Conservation (phyloP, 2,329 filamentous ascomycete species). For the Pseudocercospora macadamiae region DNA sequence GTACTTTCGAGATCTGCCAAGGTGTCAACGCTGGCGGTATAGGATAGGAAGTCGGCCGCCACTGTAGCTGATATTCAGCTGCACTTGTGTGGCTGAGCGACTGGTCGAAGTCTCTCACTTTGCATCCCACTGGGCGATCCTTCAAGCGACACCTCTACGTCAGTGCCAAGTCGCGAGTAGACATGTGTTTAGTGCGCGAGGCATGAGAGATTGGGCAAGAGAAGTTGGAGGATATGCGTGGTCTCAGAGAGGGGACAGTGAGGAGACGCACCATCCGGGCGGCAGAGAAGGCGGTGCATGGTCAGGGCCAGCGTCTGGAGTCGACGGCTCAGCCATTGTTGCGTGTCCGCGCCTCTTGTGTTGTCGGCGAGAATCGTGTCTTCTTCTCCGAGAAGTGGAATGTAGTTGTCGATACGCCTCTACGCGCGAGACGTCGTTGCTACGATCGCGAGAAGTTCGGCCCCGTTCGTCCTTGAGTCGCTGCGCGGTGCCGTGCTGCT, state of each 20-base stretch:
- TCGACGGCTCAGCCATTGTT: conserved; percentile 37
- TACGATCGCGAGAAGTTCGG: neutral
- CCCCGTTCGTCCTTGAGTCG: neutral
- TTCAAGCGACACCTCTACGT: conserved; percentile 35
- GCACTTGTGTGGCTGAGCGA: neutral
- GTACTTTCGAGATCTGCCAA: conserved; percentile 43
- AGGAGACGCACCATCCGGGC: conserved; percentile 42
- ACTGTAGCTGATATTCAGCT: neutral
- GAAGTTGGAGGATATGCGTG: conserved; percentile 17
- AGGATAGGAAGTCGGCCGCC: neutral
- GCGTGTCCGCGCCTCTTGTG: neutral
- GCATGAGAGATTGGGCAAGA: conserved; percentile 17
- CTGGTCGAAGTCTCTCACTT: conserved; percentile 35
- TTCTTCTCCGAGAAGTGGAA: too few relatives aligned
- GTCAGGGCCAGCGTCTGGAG: conserved; percentile 44
- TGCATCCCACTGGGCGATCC: conserved; percentile 47
- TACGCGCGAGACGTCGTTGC: neutral
- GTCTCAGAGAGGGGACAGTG: conserved; percentile 19
- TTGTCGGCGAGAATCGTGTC: too few relatives aligned
- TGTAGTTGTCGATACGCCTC: neutral
- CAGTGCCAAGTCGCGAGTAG: conserved; percentile 37
- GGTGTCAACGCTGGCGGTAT: conserved; percentile 17
- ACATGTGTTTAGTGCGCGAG: conserved; percentile 13
- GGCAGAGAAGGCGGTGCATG: conserved; percentile 42
- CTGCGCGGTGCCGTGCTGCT: too few relatives aligned